These are phyloP conservation scores for Xylariaceae sp. DNA, from an alignment of 2,329 filamentous ascomycete genomes.

Conservation along the genomic window DNA sequence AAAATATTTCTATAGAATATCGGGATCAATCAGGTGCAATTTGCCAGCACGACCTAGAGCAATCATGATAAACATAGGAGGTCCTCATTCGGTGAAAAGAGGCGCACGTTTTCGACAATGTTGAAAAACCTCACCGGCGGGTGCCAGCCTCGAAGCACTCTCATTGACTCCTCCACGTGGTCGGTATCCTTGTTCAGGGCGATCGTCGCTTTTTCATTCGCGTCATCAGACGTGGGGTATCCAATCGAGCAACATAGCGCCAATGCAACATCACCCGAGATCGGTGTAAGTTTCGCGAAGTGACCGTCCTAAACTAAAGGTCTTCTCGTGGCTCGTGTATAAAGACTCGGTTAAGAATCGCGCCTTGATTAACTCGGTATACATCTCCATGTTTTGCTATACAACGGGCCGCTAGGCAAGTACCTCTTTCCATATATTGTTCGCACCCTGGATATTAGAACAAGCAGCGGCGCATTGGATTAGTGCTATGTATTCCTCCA, in stretches of 20 bases:
- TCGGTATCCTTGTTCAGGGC: conserved; percentile 29
- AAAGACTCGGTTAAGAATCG: conserved; percentile 42
- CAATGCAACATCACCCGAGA: conserved; percentile 12
- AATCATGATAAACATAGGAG: conserved; percentile 38
- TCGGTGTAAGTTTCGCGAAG: conserved; percentile 36
- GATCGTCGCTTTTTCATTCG: conserved; percentile 19
- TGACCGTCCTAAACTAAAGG: conserved; percentile 36
- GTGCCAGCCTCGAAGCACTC: conserved; percentile 25
- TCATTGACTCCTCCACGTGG: conserved; percentile 29
- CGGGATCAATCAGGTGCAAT: conserved; percentile 29
- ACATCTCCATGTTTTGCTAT: conserved; percentile 27
- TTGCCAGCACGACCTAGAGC: conserved; percentile 38
- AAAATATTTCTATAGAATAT: conserved; percentile 30
- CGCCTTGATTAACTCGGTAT: conserved; percentile 43
- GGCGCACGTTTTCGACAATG: conserved; percentile 21
- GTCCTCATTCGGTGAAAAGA: conserved; percentile 34
- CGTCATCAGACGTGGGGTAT: conserved; percentile 20
- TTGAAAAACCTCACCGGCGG: conserved; percentile 30
- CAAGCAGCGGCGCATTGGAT: conserved; percentile 45
- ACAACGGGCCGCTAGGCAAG: conserved; percentile 10
- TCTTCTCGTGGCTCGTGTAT: conserved; percentile 43
- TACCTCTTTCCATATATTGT: conserved; percentile 35
- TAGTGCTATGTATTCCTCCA: conserved; percentile 41
- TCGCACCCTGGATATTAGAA: conserved; percentile 33
- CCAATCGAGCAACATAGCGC: conserved; percentile 16